A percentile compares a stretch with the other conserved stretches of the same genome.
Evolutionary conservation across 2,329 filamentous ascomycete species (phyloP).

Genomic region (Aspergillus candidus): DNA sequence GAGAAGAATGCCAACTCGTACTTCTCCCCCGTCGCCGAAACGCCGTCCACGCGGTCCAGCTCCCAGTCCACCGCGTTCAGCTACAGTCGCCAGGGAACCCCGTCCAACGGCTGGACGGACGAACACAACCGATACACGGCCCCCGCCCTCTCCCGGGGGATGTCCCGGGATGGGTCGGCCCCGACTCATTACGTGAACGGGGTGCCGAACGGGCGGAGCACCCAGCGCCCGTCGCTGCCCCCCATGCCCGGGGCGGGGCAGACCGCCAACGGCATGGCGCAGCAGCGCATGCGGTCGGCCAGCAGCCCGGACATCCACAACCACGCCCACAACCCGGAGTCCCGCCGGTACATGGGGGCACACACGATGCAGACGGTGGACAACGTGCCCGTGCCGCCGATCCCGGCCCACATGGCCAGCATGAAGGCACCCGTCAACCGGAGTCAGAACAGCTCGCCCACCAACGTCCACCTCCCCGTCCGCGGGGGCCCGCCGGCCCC

Average conservation of each 20-base stretch:
- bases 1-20: constrained; percentile 71
- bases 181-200: constrained; percentile 57
- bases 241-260: constrained; percentile 51
- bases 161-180: constrained; percentile 69
- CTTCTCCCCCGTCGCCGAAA: constrained; percentile 79
- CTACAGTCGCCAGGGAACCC: constrained; percentile 68
- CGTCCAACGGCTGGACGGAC: constrained; percentile 64
- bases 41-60: constrained; percentile 51
- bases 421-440: constrained; percentile 59
- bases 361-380: constrained; percentile 49
- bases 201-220: constrained; percentile 51
- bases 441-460: constrained; percentile 76
- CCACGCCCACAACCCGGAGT: constrained; percentile 54
- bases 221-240: constrained; percentile 71
- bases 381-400: constrained; percentile 67
- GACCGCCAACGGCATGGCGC: constrained; percentile 33
- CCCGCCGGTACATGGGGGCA: constrained; percentile 47
- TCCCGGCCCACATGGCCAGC: constrained; percentile 62
- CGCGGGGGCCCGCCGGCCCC: constrained; percentile 47
- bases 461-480: constrained; percentile 58
- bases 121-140: constrained; percentile 78
- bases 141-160: constrained; percentile 73
- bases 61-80: constrained; percentile 62
- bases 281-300: constrained; percentile 72
- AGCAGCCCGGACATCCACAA: constrained; percentile 92